Conservation (phyloP, 177 flowering plant species). For the Tripterygium wilfordii region DNA sequence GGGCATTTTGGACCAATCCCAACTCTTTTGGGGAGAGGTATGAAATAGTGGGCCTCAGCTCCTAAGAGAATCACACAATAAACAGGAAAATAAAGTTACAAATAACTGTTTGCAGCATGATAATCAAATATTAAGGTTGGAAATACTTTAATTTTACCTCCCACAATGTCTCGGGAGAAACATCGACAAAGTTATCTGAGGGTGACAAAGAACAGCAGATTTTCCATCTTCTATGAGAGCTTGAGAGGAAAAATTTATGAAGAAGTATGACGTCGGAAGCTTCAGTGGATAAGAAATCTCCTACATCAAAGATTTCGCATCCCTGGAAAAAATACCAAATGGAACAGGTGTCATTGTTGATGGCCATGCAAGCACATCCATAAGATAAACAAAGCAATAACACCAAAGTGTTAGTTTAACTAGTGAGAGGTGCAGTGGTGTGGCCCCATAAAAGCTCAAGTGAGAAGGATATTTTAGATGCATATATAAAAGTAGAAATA, state of each 20-base stretch:
- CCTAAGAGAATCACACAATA: slow-evolving; percentile 34
- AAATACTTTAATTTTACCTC: slow-evolving; percentile 47
- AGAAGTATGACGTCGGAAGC: slow-evolving; percentile 18
- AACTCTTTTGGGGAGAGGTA: slow-evolving; percentile 76
- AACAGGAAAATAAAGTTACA: not conserved
- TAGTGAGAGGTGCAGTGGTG: too few relatives aligned
- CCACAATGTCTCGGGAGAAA: slow-evolving; percentile 83
- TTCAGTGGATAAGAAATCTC: slow-evolving; percentile 30
- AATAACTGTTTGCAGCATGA: not conserved
- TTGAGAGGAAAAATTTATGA: slow-evolving; percentile 25
- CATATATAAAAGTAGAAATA: too few relatives aligned
- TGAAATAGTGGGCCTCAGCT: slow-evolving; percentile 67
- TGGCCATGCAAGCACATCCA: slow-evolving; percentile 1
- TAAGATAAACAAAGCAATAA: too few relatives aligned
- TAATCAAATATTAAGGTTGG: not conserved
- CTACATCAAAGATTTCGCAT: slow-evolving; percentile 27
- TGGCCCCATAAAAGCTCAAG: too few relatives aligned
- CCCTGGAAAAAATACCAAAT: slow-evolving; percentile 33
- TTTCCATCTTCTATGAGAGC: slow-evolving; percentile 43
- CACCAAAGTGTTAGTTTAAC: too few relatives aligned
- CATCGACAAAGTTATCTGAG: slow-evolving; percentile 35
- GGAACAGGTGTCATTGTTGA: slow-evolving; percentile 1
- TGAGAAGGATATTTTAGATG: too few relatives aligned
- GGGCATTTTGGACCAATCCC: slow-evolving; percentile 64
- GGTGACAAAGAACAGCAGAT: slow-evolving; percentile 39